Conservation (phyloP, 371 early-diverging fungal species). For the Mortierella sp. region DNA sequence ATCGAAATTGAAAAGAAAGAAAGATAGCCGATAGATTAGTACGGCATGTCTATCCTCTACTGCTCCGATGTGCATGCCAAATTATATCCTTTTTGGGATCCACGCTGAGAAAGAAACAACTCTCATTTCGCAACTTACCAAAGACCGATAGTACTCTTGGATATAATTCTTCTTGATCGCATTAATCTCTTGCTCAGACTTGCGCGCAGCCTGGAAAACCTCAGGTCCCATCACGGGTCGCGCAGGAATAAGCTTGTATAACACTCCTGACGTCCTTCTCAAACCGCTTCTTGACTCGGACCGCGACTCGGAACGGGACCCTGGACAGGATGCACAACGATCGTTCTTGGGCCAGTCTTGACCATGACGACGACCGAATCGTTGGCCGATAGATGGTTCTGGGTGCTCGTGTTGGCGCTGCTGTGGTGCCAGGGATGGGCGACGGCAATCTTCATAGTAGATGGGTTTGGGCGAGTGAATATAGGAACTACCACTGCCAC, state of each 20-base stretch:
- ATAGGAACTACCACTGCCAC: background rate
- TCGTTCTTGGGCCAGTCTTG: constrained; percentile 36
- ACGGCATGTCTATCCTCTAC: background rate
- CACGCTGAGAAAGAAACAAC: no score
- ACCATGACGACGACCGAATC: constrained; percentile 53
- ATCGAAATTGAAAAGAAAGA: no score
- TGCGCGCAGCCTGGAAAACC: constrained; percentile 38
- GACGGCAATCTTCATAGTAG: background rate
- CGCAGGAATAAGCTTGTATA: constrained; percentile 36
- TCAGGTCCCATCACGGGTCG: constrained; percentile 25
- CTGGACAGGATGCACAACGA: constrained; percentile 27
- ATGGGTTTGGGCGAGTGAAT: background rate
- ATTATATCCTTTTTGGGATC: background rate
- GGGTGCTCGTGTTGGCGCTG: constrained; percentile 20
- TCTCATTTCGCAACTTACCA: constrained; percentile 15
- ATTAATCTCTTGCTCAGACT: constrained; percentile 34
- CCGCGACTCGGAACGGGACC: constrained; percentile 19
- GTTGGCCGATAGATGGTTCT: constrained; percentile 39
- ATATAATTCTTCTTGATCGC: constrained; percentile 24
- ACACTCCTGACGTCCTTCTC: constrained; percentile 18
- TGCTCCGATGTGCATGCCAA: background rate
- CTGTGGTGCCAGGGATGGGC: background rate
- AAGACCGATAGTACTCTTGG: constrained; percentile 39
- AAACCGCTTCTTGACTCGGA: constrained; percentile 27
- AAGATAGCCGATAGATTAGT: background rate